phyloP scores from a whole-genome alignment of 2,329 filamentous ascomycete genomes.

The Phaeosphaeriaceae sp. region DNA sequence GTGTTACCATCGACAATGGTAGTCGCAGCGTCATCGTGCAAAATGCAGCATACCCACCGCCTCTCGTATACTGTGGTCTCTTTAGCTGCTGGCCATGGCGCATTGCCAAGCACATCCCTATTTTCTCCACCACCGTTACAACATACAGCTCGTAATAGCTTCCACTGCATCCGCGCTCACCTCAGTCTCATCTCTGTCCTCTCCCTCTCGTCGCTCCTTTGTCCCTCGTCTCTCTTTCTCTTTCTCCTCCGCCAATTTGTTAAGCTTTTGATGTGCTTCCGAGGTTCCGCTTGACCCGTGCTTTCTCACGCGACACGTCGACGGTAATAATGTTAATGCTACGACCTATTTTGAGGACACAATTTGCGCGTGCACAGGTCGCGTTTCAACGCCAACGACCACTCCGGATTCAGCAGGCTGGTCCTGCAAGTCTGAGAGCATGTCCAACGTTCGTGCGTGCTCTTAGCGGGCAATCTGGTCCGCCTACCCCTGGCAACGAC shows the following conservation, averaged over 20 bases:
- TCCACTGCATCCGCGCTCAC: slow-evolving; percentile 1
- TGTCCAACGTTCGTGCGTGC: slow-evolving; percentile 24
- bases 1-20: background rate
- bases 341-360: slow-evolving; percentile 24
- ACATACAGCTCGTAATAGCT: slow-evolving; percentile 2
- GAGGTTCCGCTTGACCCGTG: slow-evolving; percentile 24
- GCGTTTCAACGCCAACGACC: slow-evolving; percentile 25
- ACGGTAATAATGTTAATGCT: slow-evolving; percentile 43
- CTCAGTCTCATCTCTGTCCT: slow-evolving; percentile 11
- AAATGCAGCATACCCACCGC: slow-evolving; percentile 1
- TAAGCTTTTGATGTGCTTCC: slow-evolving; percentile 9
- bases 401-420: slow-evolving; percentile 35
- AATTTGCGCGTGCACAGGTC: slow-evolving; percentile 25
- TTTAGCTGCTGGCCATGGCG: slow-evolving; percentile 7
- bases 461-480: slow-evolving; percentile 45
- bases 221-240: slow-evolving; percentile 23
- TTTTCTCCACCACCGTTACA: slow-evolving; percentile 1
- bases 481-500: slow-evolving; percentile 47
- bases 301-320: slow-evolving; percentile 30
- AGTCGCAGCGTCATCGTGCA: background rate
- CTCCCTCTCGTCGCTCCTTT: slow-evolving; percentile 13
- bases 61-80: background rate
- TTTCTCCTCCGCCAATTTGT: slow-evolving; percentile 5
- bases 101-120: slow-evolving; percentile 7
- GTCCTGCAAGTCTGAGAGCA: slow-evolving; percentile 19